These are phyloP conservation scores for Xanthoconium purpureum DNA, from an alignment of 768 basidiomycete genomes.

Conservation along the genomic window DNA sequence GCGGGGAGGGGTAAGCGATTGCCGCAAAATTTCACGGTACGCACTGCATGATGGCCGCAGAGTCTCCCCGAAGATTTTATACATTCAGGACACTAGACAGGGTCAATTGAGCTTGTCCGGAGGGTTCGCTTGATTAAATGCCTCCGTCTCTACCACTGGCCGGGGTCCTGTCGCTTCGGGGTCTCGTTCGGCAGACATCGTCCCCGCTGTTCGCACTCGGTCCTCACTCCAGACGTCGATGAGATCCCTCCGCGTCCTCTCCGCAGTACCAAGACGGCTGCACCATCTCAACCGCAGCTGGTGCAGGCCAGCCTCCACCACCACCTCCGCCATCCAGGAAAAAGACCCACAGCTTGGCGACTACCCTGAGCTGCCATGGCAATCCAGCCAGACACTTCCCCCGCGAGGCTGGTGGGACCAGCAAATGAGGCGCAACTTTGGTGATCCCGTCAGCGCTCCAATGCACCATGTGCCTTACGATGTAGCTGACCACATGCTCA, in stretches of 20 bases:
- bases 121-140: conserved; percentile 8
- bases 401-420: conserved; percentile 73
- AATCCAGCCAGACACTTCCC: conserved; percentile 61
- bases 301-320: conserved; percentile 15
- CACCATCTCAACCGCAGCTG: background rate
- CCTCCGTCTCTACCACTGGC: conserved; percentile 6
- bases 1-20: conserved; percentile 19
- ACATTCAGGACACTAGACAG: conserved; percentile 13
- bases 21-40: conserved; percentile 19
- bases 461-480: background rate
- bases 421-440: conserved; percentile 76
- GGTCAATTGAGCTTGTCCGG: conserved; percentile 18
- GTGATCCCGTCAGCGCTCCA: conserved; percentile 59
- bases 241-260: conserved; percentile 9
- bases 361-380: conserved; percentile 69
- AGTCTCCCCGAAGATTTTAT: conserved; percentile 14
- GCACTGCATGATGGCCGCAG: conserved; percentile 18
- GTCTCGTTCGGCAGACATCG: conserved; percentile 15
- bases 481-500: conserved; percentile 13
- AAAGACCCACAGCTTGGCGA: conserved; percentile 67
- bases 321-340: conserved; percentile 28
- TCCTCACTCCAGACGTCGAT: conserved; percentile 17
- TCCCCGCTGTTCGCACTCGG: background rate
- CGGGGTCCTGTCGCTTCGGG: conserved; percentile 24
- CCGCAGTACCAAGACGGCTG: conserved; percentile 1